These are phyloP conservation scores for Claviceps paspali DNA, from an alignment of 2,329 filamentous ascomycete genomes.

Conservation along the genomic window DNA sequence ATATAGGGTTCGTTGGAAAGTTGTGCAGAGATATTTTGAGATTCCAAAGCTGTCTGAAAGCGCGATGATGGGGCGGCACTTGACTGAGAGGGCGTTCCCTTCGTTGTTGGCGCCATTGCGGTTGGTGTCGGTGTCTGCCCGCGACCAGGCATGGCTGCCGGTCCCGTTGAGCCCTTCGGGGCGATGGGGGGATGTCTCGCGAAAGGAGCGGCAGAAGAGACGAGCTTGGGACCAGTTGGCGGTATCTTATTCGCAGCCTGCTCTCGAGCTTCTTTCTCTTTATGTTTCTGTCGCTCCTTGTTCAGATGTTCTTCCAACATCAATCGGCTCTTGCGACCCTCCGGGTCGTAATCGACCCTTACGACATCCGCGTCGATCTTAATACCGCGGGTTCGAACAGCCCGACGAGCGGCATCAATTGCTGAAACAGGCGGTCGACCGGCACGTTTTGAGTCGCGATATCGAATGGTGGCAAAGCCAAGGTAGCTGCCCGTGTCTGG, in stretches of 20 bases:
- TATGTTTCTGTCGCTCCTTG: slow-evolving; percentile 47
- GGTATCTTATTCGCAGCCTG: slow-evolving; percentile 16
- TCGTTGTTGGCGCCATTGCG: background rate
- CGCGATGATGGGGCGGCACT: slow-evolving; percentile 11
- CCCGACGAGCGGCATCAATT: slow-evolving; percentile 65
- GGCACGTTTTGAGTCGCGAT: slow-evolving; percentile 51
- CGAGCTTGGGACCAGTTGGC: slow-evolving; percentile 23
- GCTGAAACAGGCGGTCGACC: slow-evolving; percentile 41
- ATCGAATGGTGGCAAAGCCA: slow-evolving; percentile 83
- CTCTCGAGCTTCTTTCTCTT: slow-evolving; percentile 16
- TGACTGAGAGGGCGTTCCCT: slow-evolving; percentile 15
- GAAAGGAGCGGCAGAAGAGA: slow-evolving; percentile 13
- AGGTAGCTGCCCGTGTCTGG: slow-evolving; percentile 88
- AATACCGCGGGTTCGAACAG: slow-evolving; percentile 60
- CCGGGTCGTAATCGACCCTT: slow-evolving; percentile 75
- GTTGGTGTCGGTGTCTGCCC: slow-evolving; percentile 7
- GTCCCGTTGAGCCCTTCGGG: slow-evolving; percentile 65
- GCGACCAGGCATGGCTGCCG: slow-evolving; percentile 20
- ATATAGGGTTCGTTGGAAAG: slow-evolving; percentile 75
- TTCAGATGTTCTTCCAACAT: slow-evolving; percentile 63
- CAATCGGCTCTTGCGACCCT: slow-evolving; percentile 66
- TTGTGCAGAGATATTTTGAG: slow-evolving; percentile 48
- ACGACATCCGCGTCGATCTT: slow-evolving; percentile 66
- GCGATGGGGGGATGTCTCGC: slow-evolving; percentile 58
- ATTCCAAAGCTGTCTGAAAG: slow-evolving; percentile 41